These are phyloP conservation scores for Gyrodon lividus DNA, from an alignment of 768 basidiomycete species.

Conservation along the genomic window DNA sequence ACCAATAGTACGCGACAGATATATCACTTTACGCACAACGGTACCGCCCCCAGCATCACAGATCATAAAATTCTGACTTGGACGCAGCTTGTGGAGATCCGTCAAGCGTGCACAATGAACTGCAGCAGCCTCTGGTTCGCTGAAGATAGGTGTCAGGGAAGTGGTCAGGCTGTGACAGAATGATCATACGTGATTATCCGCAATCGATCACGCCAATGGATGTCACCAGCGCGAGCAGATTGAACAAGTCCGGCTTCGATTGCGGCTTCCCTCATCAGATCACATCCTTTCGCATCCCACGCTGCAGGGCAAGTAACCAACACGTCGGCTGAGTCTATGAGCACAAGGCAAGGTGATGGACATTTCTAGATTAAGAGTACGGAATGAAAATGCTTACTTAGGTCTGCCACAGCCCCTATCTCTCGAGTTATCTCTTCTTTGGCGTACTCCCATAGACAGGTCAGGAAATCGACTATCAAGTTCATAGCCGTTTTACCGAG, in stretches of 20 bases:
- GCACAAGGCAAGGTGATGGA: not conserved
- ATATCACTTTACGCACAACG: constrained; percentile 42
- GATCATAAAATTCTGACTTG: constrained; percentile 87
- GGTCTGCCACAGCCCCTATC: constrained; percentile 81
- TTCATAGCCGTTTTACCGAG: constrained; percentile 74
- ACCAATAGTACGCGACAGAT: not conserved
- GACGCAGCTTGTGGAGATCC: constrained; percentile 72
- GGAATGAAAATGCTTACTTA: constrained; percentile 51
- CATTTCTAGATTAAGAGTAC: not conserved
- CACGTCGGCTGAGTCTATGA: constrained; percentile 75
- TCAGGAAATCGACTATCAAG: constrained; percentile 81
- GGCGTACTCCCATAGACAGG: constrained; percentile 83
- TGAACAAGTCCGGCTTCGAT: constrained; percentile 79
- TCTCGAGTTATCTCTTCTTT: constrained; percentile 85
- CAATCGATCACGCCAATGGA: constrained; percentile 75
- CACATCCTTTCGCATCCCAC: constrained; percentile 85
- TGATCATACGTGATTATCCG: constrained; percentile 68
- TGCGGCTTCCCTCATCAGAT: constrained; percentile 83
- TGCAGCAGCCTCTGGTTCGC: constrained; percentile 83
- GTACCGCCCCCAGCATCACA: constrained; percentile 89
- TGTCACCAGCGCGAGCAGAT: constrained; percentile 66
- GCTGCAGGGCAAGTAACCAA: constrained; percentile 88
- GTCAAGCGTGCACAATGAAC: constrained; percentile 85
- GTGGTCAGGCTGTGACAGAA: constrained; percentile 1
- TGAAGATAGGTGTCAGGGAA: constrained; percentile 24